These are phyloP conservation scores for Penicillium tannophilum DNA, from an alignment of 495 filamentous ascomycete species.

Conservation along the genomic window DNA sequence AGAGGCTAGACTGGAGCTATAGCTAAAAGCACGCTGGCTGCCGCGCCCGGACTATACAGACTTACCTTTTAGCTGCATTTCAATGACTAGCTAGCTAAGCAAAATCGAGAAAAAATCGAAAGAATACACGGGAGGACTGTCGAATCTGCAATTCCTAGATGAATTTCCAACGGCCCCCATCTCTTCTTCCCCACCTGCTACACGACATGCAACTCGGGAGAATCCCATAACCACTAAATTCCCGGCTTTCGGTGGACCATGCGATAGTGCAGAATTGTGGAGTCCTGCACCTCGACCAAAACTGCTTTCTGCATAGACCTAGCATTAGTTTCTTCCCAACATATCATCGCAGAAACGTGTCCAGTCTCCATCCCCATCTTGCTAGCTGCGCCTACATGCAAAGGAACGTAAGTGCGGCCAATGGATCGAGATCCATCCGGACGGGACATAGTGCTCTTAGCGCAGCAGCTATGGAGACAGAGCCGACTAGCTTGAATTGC, in stretches of 20 bases:
- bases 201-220: not conserved
- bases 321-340: not conserved
- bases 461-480: not conserved
- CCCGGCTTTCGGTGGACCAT: conserved; percentile 8
- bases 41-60: not conserved
- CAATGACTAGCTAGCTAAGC: not conserved
- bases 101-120: not conserved
- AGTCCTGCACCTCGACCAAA: conserved; percentile 16
- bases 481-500: not conserved
- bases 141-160: not conserved
- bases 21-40: not conserved
- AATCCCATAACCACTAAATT: not conserved
- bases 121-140: not conserved
- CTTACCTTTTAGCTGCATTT: not conserved
- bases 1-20: conserved; percentile 1
- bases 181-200: not conserved
- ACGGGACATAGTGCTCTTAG: not conserved
- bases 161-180: not conserved
- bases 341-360: not conserved
- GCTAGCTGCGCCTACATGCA: no score
- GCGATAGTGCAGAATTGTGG: conserved; percentile 22
- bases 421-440: conserved; percentile 3
- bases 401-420: no score
- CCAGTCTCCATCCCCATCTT: not conserved
- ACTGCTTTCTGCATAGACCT: not conserved